phyloP scores from a whole-genome alignment of 2,329 filamentous ascomycete genomes.

The Aspergillus clavatus region DNA sequence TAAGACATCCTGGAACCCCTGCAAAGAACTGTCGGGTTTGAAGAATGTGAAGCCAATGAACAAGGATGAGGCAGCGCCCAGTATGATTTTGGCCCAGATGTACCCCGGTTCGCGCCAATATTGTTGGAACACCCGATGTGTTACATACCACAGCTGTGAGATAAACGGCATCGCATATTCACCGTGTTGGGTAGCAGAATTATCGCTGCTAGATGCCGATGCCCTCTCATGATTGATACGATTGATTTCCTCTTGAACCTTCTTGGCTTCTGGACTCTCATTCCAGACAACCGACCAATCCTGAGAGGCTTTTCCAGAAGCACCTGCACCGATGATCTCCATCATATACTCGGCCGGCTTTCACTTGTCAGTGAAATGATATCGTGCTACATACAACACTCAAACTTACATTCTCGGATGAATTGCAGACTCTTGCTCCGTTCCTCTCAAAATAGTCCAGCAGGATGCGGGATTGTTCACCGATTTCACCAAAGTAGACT shows the following conservation, averaged over 20 bases:
- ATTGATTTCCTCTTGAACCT: conserved; percentile 55
- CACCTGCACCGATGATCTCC: conserved; percentile 52
- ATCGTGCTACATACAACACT: not conserved
- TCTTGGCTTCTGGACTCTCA: conserved; percentile 51
- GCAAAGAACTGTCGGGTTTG: conserved; percentile 64
- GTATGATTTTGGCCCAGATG: conserved; percentile 72
- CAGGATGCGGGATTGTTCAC: conserved; percentile 52
- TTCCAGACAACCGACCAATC: conserved; percentile 63
- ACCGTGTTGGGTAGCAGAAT: conserved; percentile 51
- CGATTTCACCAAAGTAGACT: conserved; percentile 64
- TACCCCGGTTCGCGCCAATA: conserved; percentile 86
- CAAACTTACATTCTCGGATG: conserved; percentile 52
- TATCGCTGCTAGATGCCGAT: conserved; percentile 27
- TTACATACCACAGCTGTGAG: conserved; percentile 62
- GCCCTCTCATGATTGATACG: conserved; percentile 49
- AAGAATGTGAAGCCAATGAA: conserved; percentile 83
- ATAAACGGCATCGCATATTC: conserved; percentile 74
- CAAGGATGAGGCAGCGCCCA: conserved; percentile 59
- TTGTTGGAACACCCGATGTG: conserved; percentile 73
- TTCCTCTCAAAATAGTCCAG: conserved; percentile 59
- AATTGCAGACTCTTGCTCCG: conserved; percentile 56
- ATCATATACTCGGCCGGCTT: conserved; percentile 69
- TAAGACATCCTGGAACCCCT: conserved; percentile 80
- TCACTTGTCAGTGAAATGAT: conserved; percentile 10
- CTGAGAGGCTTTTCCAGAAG: conserved; percentile 60